phyloP scores from a whole-genome alignment of 495 filamentous ascomycete genomes.

The Ramalina peruviana region DNA sequence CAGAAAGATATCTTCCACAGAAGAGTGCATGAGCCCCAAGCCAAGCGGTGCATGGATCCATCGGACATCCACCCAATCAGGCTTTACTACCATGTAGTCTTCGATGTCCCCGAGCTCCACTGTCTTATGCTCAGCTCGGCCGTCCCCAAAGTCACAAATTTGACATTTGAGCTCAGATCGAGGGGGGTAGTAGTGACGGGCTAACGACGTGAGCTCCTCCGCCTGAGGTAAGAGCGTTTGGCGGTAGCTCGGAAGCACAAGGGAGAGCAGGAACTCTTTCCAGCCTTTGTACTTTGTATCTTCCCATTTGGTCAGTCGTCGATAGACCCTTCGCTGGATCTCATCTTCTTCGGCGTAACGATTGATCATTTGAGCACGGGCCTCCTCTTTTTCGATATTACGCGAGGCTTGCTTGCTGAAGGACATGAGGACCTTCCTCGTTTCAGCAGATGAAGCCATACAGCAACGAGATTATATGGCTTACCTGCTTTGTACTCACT shows the following conservation, averaged over 20 bases:
- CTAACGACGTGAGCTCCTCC: conserved; percentile 14
- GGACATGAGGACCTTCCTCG: conserved; percentile 4
- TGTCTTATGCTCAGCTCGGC: conserved; percentile 16
- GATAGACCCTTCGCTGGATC: conserved; percentile 12
- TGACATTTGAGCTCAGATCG: conserved; percentile 18
- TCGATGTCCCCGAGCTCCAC: conserved; percentile 18
- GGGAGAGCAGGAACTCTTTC: conserved; percentile 6
- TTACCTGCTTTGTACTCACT: conserved; percentile 16
- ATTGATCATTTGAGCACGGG: conserved; percentile 7
- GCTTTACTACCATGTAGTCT: conserved; percentile 17
- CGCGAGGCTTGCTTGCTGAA: conserved; percentile 11
- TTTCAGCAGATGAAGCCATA: neutral
- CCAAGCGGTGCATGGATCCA: conserved; percentile 22
- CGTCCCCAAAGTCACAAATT: conserved; percentile 20
- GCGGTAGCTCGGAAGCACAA: neutral
- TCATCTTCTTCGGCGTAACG: conserved; percentile 10
- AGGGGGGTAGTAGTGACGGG: conserved; percentile 17
- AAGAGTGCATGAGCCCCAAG: conserved; percentile 20
- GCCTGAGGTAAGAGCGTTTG: conserved; percentile 4
- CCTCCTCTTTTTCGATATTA: conserved; percentile 14
- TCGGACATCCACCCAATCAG: conserved; percentile 17
- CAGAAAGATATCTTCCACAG: conserved; percentile 14
- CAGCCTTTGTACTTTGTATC: conserved; percentile 3
- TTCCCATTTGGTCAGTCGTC: conserved; percentile 11
- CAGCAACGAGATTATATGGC: neutral